Evolutionary conservation across 2,329 filamentous ascomycete species (phyloP).

Genomic region (Penicillium sp.): DNA sequence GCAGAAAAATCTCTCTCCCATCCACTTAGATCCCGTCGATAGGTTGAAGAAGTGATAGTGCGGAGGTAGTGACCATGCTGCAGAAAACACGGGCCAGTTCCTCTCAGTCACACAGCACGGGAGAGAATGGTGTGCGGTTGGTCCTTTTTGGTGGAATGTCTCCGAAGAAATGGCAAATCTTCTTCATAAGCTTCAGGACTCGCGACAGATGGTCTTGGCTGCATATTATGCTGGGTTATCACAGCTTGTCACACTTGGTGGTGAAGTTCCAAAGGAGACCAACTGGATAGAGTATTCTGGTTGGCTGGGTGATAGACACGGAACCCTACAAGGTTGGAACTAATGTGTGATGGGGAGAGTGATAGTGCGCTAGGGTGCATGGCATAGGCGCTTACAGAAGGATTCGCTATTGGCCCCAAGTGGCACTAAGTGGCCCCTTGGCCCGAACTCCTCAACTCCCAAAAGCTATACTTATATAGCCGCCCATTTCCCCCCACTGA

Average conservation of each 20-base stretch:
- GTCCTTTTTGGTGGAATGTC: background rate
- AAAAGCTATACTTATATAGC: conserved; percentile 33
- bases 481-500: conserved; percentile 23
- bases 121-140: background rate
- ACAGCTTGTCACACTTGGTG: conserved; percentile 9
- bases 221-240: background rate
- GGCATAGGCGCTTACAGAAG: conserved; percentile 19
- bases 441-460: background rate
- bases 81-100: background rate
- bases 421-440: background rate
- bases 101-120: background rate
- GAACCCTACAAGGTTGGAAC: conserved; percentile 9
- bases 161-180: background rate
- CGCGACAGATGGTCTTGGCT: background rate
- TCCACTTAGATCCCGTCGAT: background rate
- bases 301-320: conserved; percentile 8
- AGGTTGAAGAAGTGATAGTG: background rate
- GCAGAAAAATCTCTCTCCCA: background rate
- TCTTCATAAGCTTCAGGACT: background rate
- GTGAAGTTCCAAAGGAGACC: background rate
- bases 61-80: conserved; percentile 2
- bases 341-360: conserved; percentile 20
- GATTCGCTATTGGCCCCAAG: conserved; percentile 9
- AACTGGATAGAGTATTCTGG: background rate
- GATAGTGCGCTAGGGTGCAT: conserved; percentile 23